Evolutionary conservation across 1,139 yeast species (phyloP), one percentile per base, ranked within the genome.

Genomic region (Candida sp.): DNA sequence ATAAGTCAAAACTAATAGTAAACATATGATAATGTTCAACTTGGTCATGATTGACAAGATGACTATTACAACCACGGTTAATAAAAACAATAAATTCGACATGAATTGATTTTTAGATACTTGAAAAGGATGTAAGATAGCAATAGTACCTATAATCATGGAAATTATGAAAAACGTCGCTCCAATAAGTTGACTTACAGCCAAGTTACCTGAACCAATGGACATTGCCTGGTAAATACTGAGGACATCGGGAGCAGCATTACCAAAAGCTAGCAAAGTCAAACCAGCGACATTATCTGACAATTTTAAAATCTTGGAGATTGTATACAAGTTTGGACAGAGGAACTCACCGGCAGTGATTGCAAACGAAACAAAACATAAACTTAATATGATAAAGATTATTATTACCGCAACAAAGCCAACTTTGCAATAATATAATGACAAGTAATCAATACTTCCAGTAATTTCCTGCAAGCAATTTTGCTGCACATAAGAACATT

Each of bases 171-270:
- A 85, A 33, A 82, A 74, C 0, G 93, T 87, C 3, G 97, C 91
- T 0, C 99, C 98, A 30, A 89, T 64, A 34, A 91, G 69, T 61
- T 91, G 97, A 1, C 97, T 95, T 4, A 93, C 66, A 0, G 98
- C 98, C 58, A 93, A 66, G 3, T 89, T 76, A 1, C 86, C 82
- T 4, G 87, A 79, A 15, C 80, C 84, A 3, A 80, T 65, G 35
- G 73, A 72, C 79, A 90, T 79, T 4, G 97, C 96, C 36, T 84
- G 83, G 59, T 81, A 88, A 0, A 97, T 89, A 41, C 95, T 79
- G 39, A 90, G 76, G 4, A 93, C 82, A 62, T 93, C 99, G 0
- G 98, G 97, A 0, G 96, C 77, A 7, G 97, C 93, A 61, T 93
- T 93, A 0, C 98, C 98, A 49, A 91, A 72, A 0, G 99, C 96